phyloP scores from a whole-genome alignment of 768 basidiomycete species.

The Pholiota molesta region DNA sequence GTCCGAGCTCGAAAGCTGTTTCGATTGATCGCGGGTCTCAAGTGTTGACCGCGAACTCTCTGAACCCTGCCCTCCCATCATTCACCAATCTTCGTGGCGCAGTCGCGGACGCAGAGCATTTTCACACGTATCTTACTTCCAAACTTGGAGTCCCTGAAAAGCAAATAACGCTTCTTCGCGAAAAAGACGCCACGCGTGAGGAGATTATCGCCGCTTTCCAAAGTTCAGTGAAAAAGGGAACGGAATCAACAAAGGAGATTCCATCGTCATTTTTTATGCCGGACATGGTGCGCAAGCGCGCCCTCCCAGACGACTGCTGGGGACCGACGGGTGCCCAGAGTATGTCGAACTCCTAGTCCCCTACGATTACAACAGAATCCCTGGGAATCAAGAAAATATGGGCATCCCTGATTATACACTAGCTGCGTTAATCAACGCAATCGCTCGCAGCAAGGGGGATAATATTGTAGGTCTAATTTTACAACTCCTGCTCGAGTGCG shows the following conservation, averaged over 20 bases:
- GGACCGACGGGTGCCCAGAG: background rate
- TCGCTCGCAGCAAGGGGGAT: constrained; percentile 18
- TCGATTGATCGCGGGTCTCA: background rate
- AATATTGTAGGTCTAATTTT: too few species aligned
- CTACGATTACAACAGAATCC: constrained; percentile 5
- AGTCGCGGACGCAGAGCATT: constrained; percentile 5
- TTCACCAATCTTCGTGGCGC: constrained; percentile 12
- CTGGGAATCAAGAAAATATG: background rate
- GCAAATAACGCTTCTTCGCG: constrained; percentile 7
- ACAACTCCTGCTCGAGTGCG: too few species aligned
- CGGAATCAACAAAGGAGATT: too few species aligned
- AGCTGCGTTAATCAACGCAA: constrained; percentile 10
- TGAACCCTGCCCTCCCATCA: background rate
- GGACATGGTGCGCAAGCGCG: constrained; percentile 13
- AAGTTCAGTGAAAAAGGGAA: too few species aligned
- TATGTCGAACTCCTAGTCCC: constrained; percentile 11
- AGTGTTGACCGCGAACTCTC: background rate
- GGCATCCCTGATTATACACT: constrained; percentile 19
- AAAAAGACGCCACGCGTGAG: constrained; percentile 11
- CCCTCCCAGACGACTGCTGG: background rate
- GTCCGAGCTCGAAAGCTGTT: background rate
- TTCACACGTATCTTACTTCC: constrained; percentile 6
- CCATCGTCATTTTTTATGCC: constrained; percentile 16
- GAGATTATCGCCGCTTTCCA: too few species aligned
- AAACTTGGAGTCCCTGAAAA: constrained; percentile 1